Evolutionary conservation across 441 rosid species (phyloP), one percentile per base, ranked within the genome.

Genomic region (Mallotus japonicus): DNA sequence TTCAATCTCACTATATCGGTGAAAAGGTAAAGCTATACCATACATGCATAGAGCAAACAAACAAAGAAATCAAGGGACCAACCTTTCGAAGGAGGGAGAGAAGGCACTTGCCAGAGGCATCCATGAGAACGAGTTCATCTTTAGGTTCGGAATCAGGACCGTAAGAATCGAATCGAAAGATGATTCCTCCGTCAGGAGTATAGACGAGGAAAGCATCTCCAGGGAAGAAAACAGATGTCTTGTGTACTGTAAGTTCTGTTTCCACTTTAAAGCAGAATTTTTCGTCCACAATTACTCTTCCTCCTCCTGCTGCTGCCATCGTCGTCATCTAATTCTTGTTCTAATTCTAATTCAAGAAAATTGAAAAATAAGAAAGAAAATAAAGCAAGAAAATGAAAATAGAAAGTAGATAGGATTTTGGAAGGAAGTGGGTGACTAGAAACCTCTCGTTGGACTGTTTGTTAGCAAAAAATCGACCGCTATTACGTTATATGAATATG

Each of bases 101-200:
- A 56, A 82, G 86, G 71, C 85, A 80, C 15, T 75, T 76, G 60
- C 87, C 87, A 6, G 73, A 34, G 16, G 86, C 83, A 62, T 85
- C 84, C 84, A 80, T 75, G 77, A 85, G 86, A 62, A 79, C 76
- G 2, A 80, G 83, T 80, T 85, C 84, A 10, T 79, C 80, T 19
- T 56, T 69, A 50, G 78, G 66, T 5, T 65, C 70, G 10, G 75
- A 59, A 58, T 69, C 64, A 16, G 84, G 81, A 34, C 81, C 80
- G 46, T 80, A 79, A 3, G 84, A 85, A 73, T 80, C 86, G 49
- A 75, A 79, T 12, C 84, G 79, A 71, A 83, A 73, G 1, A 83
- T 22, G 54, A 81, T 17, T 8, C 79, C 65, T 2, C 82, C 80
- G 40, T 67, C 54, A 0, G 83, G 79, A 63, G 77, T 63, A 50